Conservation (phyloP, 768 basidiomycete species). For the Lactarius hatsudake region DNA sequence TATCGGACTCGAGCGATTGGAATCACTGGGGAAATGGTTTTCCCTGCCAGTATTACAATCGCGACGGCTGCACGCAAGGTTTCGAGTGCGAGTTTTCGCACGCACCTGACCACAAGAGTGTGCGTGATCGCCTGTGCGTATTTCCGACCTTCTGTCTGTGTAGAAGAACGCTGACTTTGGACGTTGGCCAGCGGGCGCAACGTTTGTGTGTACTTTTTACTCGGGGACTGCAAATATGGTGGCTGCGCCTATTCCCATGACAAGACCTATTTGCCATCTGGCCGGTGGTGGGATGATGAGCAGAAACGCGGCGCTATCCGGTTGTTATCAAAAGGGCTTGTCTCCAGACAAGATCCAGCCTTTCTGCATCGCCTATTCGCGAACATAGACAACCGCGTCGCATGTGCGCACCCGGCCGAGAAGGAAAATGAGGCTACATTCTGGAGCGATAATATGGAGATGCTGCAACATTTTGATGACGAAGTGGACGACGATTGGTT, state of each 20-base stretch:
- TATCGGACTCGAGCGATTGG: slow-evolving; percentile 55
- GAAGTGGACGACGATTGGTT: not conserved
- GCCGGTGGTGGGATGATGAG: slow-evolving; percentile 45
- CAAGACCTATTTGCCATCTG: slow-evolving; percentile 41
- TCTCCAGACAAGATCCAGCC: not conserved
- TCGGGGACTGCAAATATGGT: slow-evolving; percentile 42
- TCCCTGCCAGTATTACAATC: slow-evolving; percentile 58
- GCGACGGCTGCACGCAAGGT: slow-evolving; percentile 46
- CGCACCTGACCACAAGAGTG: slow-evolving; percentile 53
- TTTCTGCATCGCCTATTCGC: slow-evolving; percentile 1
- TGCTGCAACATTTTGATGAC: not conserved
- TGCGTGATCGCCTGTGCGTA: slow-evolving; percentile 54
- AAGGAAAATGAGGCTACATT: not conserved
- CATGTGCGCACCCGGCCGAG: slow-evolving; percentile 2
- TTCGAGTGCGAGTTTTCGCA: slow-evolving; percentile 47
- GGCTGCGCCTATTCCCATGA: slow-evolving; percentile 50
- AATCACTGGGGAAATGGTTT: slow-evolving; percentile 49
- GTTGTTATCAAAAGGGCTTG: not conserved
- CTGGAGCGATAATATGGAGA: not conserved
- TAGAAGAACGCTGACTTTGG: not conserved
- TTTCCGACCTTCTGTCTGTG: not conserved
- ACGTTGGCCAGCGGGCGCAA: slow-evolving; percentile 46
- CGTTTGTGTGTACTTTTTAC: slow-evolving; percentile 44
- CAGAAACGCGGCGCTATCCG: not conserved
- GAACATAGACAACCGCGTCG: slow-evolving; percentile 2